Base-by-base conservation (phyloP, 148 eudicot species). In the Nepenthes gracilis region DNA sequence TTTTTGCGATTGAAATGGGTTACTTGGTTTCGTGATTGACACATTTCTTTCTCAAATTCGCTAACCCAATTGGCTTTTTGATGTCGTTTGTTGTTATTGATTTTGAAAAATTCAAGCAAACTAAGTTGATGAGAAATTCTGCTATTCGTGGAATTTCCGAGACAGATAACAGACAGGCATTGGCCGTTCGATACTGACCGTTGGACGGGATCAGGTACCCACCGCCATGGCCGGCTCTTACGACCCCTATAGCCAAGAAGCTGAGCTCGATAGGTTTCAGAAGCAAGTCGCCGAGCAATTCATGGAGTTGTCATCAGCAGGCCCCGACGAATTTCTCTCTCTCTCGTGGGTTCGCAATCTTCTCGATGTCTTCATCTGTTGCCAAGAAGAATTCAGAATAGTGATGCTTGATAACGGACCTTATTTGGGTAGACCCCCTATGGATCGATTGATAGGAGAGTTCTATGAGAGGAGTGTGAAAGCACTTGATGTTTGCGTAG, bases 401-500 rank as follows among this genome's bases (percentile, higher is more conserved):
- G 8, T 90, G 1, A 33, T 84, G 14, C 61, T 70, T 14, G 84
- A 74, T 61, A 77, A 75, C 58, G 77, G 54, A 47, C 38, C 37
- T 49, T 66, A 6, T 23, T 23, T 90, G 37, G 65, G 47, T 58
- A 77, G 65, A 23, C 55, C 83, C 1, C 85, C 90, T 0, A 74
- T 83, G 87, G 90, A 90, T 65, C 74, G 87, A 6, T 33, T 74
- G 32, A 45, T 80, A 33, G 59, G 62, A 0, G 94, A 90, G 10
- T 89, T 65, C 60, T 82, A 81, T 53, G 97, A 89, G 37, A 65
- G 90, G 62, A 89, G 84, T 63, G 84, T 89, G 10, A 89, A 89
- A 35, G 93, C 83, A 12, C 72, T 89, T 3, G 97, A 89, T 64
- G 84, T 89, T 9, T 89, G 97, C 40, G 86, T 86, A 58, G 97